Conservation (phyloP, 1,284 basidiomycete genomes). For the Rhizoctonia solani region DNA sequence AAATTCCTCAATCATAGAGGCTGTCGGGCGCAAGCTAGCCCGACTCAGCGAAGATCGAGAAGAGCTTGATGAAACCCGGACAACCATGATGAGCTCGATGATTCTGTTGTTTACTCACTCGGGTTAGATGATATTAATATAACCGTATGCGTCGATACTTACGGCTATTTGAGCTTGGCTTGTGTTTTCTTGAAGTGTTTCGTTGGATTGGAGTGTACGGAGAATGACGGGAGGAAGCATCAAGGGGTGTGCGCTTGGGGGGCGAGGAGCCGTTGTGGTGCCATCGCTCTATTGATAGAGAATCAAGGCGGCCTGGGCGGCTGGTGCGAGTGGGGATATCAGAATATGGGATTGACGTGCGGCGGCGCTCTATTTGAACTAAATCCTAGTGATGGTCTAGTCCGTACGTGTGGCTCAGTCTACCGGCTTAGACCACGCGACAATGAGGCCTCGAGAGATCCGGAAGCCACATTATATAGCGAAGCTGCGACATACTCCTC, state of each 20-base stretch:
- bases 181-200: neutral
- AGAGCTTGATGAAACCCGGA: neutral
- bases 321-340: neutral
- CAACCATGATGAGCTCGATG: neutral
- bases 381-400: conserved; percentile 11
- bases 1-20: conserved; percentile 26
- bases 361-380: neutral
- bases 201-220: conserved; percentile 9
- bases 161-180: neutral
- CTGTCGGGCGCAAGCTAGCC: conserved; percentile 14
- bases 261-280: conserved; percentile 10
- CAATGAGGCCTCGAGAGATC: conserved; percentile 11
- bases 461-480: neutral
- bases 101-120: neutral
- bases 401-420: conserved; percentile 4
- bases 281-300: neutral
- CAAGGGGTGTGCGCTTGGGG: conserved; percentile 6
- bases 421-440: conserved; percentile 1
- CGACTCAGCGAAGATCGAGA: neutral
- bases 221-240: conserved; percentile 3
- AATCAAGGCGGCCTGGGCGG: neutral
- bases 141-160: neutral
- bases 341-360: neutral
- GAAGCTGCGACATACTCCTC: neutral
- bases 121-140: neutral